Evolutionary conservation across 768 basidiomycete species (phyloP).

Genomic region (Tulasnella sp.): DNA sequence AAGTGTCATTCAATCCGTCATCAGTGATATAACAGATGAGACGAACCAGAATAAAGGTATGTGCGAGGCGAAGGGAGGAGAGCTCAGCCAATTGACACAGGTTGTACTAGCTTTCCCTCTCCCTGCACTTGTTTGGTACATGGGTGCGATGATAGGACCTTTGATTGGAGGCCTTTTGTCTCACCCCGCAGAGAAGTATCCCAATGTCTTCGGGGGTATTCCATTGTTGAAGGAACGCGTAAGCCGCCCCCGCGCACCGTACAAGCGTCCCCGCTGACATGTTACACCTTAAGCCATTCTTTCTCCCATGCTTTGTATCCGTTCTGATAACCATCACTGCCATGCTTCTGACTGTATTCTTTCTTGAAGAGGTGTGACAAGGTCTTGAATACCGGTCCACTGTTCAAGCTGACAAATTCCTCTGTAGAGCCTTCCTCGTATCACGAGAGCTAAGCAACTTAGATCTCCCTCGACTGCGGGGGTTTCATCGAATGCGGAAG

Average conservation of each 20-base stretch:
- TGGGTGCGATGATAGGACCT: slow-evolving; percentile 30
- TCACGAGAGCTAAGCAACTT: no score
- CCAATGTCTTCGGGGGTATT: slow-evolving; percentile 42
- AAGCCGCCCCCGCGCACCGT: background rate
- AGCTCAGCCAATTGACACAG: background rate
- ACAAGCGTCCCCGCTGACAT: background rate
- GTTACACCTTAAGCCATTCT: slow-evolving; percentile 31
- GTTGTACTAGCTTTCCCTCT: slow-evolving; percentile 10
- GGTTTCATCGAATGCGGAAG: no score
- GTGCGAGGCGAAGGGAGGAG: background rate
- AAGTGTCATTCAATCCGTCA: slow-evolving; percentile 44
- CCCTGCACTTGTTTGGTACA: background rate
- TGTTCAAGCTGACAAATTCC: no score
- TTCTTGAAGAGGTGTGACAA: slow-evolving; percentile 29
- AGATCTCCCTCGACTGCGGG: no score
- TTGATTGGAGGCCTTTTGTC: slow-evolving; percentile 34
- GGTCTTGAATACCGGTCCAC: no score
- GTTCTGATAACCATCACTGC: slow-evolving; percentile 30
- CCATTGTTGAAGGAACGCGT: slow-evolving; percentile 40
- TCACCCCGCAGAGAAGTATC: slow-evolving; percentile 33
- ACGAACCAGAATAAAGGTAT: slow-evolving; percentile 32
- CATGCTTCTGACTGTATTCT: slow-evolving; percentile 27
- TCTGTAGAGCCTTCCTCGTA: no score
- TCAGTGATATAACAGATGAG: slow-evolving; percentile 35
- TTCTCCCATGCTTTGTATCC: slow-evolving; percentile 34